phyloP scores from a whole-genome alignment of 2,329 filamentous ascomycete species.

The Hypoxylon sp. region DNA sequence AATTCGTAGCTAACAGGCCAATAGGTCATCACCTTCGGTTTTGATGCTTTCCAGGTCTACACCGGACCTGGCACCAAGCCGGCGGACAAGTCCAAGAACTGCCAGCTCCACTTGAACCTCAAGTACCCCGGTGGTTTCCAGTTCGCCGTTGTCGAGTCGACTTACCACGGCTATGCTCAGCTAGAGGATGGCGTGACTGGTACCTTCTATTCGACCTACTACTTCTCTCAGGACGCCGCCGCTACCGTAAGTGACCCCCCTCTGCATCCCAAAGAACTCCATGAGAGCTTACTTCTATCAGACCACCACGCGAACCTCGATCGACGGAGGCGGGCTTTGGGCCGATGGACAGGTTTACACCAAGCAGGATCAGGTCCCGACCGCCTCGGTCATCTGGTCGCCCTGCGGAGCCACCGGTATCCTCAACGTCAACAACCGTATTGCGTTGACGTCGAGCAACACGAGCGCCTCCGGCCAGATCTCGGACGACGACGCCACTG shows the following conservation, averaged over 20 bases:
- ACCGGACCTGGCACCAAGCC: slow-evolving; percentile 60
- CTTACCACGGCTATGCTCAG: slow-evolving; percentile 65
- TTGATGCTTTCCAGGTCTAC: slow-evolving; percentile 64
- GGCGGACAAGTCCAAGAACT: slow-evolving; percentile 62
- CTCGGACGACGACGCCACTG: slow-evolving; percentile 63
- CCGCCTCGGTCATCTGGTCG: slow-evolving; percentile 62
- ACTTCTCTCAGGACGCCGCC: slow-evolving; percentile 62
- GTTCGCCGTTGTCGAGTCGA: slow-evolving; percentile 63
- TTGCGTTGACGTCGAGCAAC: slow-evolving; percentile 59
- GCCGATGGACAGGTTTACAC: slow-evolving; percentile 62
- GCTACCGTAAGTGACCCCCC: slow-evolving; percentile 54
- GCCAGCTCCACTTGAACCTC: slow-evolving; percentile 63
- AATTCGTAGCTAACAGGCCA: slow-evolving; percentile 23
- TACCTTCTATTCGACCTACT: slow-evolving; percentile 64
- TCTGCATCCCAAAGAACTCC: background rate
- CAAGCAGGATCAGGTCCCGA: slow-evolving; percentile 62
- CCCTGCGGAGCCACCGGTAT: slow-evolving; percentile 63
- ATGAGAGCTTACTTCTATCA: slow-evolving; percentile 29
- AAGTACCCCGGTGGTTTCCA: slow-evolving; percentile 65
- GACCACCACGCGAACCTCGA: slow-evolving; percentile 62
- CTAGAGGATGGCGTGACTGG: slow-evolving; percentile 62
- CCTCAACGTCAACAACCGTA: slow-evolving; percentile 65
- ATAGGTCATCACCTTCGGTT: slow-evolving; percentile 64
- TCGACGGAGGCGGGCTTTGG: slow-evolving; percentile 61
- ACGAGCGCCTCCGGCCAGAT: slow-evolving; percentile 58